A percentile compares a stretch with the other conserved stretches of the same genome.
phyloP scores from a whole-genome alignment of 331 rosid genomes.

The Telfairia occidentalis region DNA sequence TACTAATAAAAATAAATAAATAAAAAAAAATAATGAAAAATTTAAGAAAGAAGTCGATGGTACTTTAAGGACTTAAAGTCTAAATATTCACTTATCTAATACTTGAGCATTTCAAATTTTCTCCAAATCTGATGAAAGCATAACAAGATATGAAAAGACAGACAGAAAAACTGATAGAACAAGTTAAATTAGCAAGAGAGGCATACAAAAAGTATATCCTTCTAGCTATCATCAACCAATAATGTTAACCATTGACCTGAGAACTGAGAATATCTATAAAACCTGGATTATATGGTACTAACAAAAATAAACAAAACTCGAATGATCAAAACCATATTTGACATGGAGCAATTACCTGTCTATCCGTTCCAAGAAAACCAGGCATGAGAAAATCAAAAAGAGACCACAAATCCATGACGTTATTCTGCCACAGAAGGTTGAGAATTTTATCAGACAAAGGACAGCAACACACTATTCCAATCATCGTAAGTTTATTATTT shows the following conservation, averaged over 20 bases:
- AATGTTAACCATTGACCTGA: not conserved
- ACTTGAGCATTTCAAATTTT: not conserved
- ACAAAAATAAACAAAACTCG: not conserved
- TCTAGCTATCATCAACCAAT: not conserved
- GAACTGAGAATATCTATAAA: not conserved
- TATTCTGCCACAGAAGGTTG: constrained; percentile 57
- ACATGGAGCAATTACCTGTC: constrained; percentile 49
- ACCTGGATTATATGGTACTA: not conserved
- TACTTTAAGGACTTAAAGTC: not conserved
- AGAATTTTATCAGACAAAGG: constrained; percentile 14
- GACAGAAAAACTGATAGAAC: not conserved
- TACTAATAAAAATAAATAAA: too few species aligned
- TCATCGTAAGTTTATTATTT: not conserved
- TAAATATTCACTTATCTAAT: too few species aligned
- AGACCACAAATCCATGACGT: constrained; percentile 97
- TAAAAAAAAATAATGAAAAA: too few species aligned
- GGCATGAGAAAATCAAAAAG: constrained; percentile 98
- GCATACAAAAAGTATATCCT: not conserved
- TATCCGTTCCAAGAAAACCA: constrained; percentile 97
- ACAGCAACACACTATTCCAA: not conserved
- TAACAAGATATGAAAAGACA: not conserved
- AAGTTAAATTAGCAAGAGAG: not conserved
- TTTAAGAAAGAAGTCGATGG: too few species aligned
- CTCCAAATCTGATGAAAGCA: not conserved
- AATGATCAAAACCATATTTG: not conserved